phyloP scores from a whole-genome alignment of 345 rosid species.

The Citrus hindsii region DNA sequence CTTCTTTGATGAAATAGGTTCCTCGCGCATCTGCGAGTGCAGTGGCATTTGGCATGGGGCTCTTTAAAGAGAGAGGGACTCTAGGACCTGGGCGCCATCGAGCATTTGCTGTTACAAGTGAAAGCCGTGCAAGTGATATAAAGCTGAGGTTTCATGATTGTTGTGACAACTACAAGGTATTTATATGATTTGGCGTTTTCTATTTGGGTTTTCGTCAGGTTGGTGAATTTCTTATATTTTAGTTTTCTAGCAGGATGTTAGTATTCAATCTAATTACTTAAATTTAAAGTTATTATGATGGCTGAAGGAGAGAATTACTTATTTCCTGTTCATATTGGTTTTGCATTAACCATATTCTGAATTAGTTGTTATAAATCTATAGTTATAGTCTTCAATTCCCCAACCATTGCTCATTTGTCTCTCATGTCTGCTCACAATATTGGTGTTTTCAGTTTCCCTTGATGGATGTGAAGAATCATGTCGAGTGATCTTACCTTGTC shows the following conservation, averaged over 20 bases:
- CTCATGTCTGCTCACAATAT: neutral
- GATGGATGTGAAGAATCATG: neutral
- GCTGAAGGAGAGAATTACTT: neutral
- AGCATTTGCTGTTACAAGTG: constrained; percentile 86
- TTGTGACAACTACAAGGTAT: constrained; percentile 91
- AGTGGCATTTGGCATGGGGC: constrained; percentile 96
- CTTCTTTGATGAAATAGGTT: constrained; percentile 41
- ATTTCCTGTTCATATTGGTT: neutral
- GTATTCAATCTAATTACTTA: neutral
- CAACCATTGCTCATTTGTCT: neutral
- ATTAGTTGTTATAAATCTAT: neutral
- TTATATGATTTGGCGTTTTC: neutral
- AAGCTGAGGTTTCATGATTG: constrained; percentile 75
- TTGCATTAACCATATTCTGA: neutral
- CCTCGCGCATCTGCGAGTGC: constrained; percentile 97
- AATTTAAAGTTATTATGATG: neutral
- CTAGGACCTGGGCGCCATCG: constrained; percentile 78
- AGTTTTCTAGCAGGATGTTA: neutral
- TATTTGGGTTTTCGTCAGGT: neutral
- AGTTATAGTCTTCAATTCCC: neutral
- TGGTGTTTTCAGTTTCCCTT: neutral
- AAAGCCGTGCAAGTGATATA: constrained; percentile 90
- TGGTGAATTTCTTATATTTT: neutral
- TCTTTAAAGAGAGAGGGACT: constrained; percentile 72
- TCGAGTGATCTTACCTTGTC: neutral